Percentiles rank a stretch among this genome's conserved stretches.
Evolutionary conservation across 495 filamentous ascomycete genomes (phyloP).

Genomic region (Opeltia flavorubescens): DNA sequence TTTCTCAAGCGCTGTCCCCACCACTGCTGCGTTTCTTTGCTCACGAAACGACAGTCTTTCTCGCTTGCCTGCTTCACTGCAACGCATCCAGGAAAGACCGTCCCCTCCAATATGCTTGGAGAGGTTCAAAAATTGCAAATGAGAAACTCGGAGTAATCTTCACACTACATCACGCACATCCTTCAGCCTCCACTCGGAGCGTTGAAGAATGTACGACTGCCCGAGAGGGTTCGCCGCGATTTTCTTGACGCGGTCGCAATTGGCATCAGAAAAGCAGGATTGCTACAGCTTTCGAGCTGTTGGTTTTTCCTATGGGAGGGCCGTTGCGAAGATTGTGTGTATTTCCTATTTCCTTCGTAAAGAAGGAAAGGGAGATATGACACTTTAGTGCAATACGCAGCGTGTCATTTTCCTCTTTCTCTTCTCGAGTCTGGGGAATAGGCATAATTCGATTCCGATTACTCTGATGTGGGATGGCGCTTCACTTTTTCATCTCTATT

Average conservation of each 20-base stretch:
- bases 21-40: constrained; percentile 99
- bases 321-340: constrained; percentile 88
- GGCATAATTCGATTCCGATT: constrained; percentile 99
- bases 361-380: constrained; percentile 24
- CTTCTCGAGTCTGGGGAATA: constrained; percentile 24
- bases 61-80: constrained; percentile 4
- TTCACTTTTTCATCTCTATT: constrained; percentile 49
- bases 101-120: constrained; percentile 2
- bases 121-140: constrained; percentile 53
- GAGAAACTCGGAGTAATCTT: constrained; percentile 99
- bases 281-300: constrained; percentile 18
- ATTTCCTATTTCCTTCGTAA: constrained; percentile 17
- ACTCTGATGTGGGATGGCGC: constrained; percentile 78
- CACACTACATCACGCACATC: constrained; percentile 37
- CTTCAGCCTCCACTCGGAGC: constrained; percentile 15
- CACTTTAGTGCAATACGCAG: constrained; percentile 99
- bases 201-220: constrained; percentile 40
- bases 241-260: constrained; percentile 87
- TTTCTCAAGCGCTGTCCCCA: constrained; percentile 72
- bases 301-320: constrained; percentile 63
- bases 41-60: constrained; percentile 49
- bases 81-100: constrained; percentile 1
- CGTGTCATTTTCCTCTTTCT: constrained; percentile 40
- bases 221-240: constrained; percentile 88
- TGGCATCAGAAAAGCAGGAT: constrained; percentile 98